These are phyloP conservation scores for Saururus chinensis DNA, from an alignment of 164 flowering plant genomes.

Conservation along the genomic window DNA sequence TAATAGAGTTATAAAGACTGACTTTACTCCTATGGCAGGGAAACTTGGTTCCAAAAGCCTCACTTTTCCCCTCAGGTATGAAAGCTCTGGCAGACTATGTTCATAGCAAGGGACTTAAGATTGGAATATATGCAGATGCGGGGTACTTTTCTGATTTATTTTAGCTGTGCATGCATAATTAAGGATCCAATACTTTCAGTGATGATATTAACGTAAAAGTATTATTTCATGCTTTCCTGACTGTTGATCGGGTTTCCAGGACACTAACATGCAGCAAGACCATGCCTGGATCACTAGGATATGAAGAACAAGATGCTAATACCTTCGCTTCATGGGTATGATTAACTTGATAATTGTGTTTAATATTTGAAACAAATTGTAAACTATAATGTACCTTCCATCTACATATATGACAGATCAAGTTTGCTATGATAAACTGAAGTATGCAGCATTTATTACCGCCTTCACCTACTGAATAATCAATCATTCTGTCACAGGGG, in stretches of 20 bases:
- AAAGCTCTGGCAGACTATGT: constrained; percentile 63
- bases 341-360: not conserved
- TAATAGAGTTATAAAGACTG: not conserved
- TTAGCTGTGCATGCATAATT: no score
- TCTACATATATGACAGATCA: no score
- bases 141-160: constrained; percentile 27
- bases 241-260: constrained; percentile 13
- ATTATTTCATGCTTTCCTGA: not conserved
- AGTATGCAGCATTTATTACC: no score
- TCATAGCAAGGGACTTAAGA: constrained; percentile 54
- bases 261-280: constrained; percentile 38
- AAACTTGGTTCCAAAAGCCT: constrained; percentile 36
- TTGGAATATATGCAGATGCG: constrained; percentile 60
- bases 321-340: constrained; percentile 60
- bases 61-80: constrained; percentile 56
- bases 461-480: no score
- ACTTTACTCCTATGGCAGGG: constrained; percentile 25
- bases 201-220: not conserved
- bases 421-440: no score
- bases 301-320: constrained; percentile 60
- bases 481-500: constrained; percentile 18
- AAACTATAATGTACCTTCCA: no score
- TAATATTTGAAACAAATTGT: no score
- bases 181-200: no score
- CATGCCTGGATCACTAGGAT: constrained; percentile 65